Conservation (phyloP, 768 basidiomycete species). For the Scleroderma bovista region DNA sequence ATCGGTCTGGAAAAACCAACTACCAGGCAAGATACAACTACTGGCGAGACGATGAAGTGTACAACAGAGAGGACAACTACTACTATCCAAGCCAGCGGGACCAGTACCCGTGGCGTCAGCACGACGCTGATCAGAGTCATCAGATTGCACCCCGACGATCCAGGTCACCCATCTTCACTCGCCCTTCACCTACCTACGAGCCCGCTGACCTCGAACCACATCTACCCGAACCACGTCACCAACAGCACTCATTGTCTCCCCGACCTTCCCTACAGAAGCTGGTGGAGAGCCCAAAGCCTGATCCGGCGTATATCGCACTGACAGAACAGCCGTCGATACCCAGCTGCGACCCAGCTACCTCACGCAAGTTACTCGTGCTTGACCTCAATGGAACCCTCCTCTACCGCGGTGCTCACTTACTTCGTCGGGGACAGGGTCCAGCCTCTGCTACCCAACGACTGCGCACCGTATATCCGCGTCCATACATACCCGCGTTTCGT, state of each 20-base stretch:
- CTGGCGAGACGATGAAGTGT: conserved; percentile 7
- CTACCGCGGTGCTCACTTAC: neutral
- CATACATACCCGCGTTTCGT: conserved; percentile 58
- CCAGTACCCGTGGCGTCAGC: conserved; percentile 3
- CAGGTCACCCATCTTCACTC: conserved; percentile 5
- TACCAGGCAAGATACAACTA: conserved; percentile 22
- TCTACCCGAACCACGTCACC: neutral
- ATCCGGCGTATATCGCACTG: conserved; percentile 31
- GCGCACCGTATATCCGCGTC: conserved; percentile 50
- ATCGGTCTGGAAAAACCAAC: no score
- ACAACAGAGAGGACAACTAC: neutral
- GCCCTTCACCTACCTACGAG: conserved; percentile 6
- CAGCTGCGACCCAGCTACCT: conserved; percentile 19
- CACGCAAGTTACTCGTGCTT: conserved; percentile 64
- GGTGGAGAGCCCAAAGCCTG: conserved; percentile 21
- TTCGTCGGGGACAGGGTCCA: neutral
- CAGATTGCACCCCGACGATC: conserved; percentile 1
- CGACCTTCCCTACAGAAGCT: neutral
- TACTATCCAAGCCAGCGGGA: neutral
- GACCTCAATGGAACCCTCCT: conserved; percentile 32
- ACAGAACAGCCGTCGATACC: conserved; percentile 23
- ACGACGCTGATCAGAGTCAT: no score
- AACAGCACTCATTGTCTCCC: neutral
- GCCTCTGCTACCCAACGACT: conserved; percentile 9
- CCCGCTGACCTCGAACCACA: conserved; percentile 1